These are phyloP conservation scores for Aristolochia californica DNA, from an alignment of 164 flowering plant species.

Conservation along the genomic window DNA sequence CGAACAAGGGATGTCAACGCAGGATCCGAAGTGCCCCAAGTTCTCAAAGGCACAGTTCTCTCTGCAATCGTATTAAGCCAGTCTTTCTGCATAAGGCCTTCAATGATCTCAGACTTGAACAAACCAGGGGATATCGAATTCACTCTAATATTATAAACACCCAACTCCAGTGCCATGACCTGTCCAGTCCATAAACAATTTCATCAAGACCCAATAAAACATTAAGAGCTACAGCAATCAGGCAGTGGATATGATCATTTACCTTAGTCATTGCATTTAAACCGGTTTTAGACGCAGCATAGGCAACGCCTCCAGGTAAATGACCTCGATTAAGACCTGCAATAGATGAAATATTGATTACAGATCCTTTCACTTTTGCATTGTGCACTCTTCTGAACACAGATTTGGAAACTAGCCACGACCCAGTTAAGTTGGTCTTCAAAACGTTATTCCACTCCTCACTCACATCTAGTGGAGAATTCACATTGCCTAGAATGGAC, in stretches of 20 bases:
- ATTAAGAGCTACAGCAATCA: neutral
- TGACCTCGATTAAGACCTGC: constrained; percentile 54
- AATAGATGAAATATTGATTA: constrained; percentile 65
- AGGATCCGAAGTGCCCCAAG: constrained; percentile 23
- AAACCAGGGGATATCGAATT: constrained; percentile 32
- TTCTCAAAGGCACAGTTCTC: constrained; percentile 26
- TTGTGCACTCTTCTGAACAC: constrained; percentile 53
- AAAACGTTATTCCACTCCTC: constrained; percentile 54
- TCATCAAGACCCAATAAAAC: neutral
- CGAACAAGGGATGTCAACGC: constrained; percentile 37
- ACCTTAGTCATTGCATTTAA: constrained; percentile 58
- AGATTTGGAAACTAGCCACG: constrained; percentile 61
- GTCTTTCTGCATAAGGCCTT: constrained; percentile 24
- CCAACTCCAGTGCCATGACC: constrained; percentile 38
- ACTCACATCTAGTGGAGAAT: constrained; percentile 31
- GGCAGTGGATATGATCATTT: neutral
- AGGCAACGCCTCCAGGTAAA: constrained; percentile 48
- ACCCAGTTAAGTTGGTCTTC: constrained; percentile 55
- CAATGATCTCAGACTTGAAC: constrained; percentile 33
- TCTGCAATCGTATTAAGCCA: constrained; percentile 30
- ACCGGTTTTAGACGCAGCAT: constrained; percentile 50
- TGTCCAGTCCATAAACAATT: constrained; percentile 6
- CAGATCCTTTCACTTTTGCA: constrained; percentile 41
- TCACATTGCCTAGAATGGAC: constrained; percentile 31
- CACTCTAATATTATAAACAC: constrained; percentile 25